Percentiles rank a stretch among this genome's conserved stretches.
These are phyloP conservation scores for Eucalyptus sp. DNA, from an alignment of 345 rosid genomes.

Conservation along the genomic window DNA sequence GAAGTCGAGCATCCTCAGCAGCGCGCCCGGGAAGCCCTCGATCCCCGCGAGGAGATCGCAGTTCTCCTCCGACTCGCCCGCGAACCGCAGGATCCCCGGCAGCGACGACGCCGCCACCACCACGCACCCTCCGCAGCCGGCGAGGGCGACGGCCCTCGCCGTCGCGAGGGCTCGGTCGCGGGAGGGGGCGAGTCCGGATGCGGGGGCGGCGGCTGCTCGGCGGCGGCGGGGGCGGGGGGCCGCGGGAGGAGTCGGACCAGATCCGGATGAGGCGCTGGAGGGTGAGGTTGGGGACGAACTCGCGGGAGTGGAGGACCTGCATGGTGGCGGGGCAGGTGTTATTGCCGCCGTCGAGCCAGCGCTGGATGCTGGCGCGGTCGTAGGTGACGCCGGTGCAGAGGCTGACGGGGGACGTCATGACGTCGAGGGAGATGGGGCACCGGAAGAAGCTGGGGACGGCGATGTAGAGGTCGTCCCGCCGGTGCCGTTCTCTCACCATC, in stretches of 20 bases:
- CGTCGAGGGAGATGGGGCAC: conserved; percentile 94
- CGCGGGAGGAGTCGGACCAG: conserved; percentile 61
- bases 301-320: conserved; percentile 70
- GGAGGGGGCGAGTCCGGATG: neutral
- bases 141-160: conserved; percentile 3
- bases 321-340: conserved; percentile 95
- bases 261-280: conserved; percentile 70
- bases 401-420: conserved; percentile 90
- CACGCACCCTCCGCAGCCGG: neutral
- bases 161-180: neutral
- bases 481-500: conserved; percentile 15
- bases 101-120: conserved; percentile 2
- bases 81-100: conserved; percentile 28
- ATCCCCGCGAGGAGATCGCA: conserved; percentile 28
- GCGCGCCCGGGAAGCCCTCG: conserved; percentile 36
- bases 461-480: conserved; percentile 56
- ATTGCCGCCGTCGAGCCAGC: conserved; percentile 85
- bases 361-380: conserved; percentile 78
- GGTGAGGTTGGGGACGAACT: conserved; percentile 70
- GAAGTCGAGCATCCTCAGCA: conserved; percentile 32
- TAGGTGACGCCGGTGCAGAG: conserved; percentile 93
- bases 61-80: conserved; percentile 44
- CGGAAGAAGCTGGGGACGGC: conserved; percentile 69
- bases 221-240: neutral
- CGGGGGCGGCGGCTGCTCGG: conserved; percentile 1